These are phyloP conservation scores for Corallochytrium limacisporum DNA, from an alignment of 78 protist genomes.

Conservation along the genomic window DNA sequence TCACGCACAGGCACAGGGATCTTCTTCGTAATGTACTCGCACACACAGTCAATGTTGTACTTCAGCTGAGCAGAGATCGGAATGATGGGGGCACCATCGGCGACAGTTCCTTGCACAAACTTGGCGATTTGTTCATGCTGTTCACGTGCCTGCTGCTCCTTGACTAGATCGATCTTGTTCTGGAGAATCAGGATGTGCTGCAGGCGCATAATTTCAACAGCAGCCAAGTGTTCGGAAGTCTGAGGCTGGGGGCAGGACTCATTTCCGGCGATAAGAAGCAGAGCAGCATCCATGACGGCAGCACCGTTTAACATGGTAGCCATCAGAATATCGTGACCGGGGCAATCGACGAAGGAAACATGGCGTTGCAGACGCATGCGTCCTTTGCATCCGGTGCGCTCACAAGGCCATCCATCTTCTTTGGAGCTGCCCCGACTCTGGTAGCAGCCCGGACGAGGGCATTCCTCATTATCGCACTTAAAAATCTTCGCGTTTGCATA, in stretches of 20 bases:
- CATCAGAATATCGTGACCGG: slow-evolving; percentile 99
- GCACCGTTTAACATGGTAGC: slow-evolving; percentile 99
- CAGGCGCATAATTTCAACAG: slow-evolving; percentile 97
- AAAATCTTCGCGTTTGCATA: slow-evolving; percentile 99
- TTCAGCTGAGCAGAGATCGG: slow-evolving; percentile 98
- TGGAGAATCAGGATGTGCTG: slow-evolving; percentile 94
- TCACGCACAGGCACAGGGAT: slow-evolving; percentile 95
- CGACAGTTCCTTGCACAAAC: slow-evolving; percentile 90
- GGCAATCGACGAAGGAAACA: slow-evolving; percentile 24
- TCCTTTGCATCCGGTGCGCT: slow-evolving; percentile 63
- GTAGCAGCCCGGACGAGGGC: slow-evolving; percentile 87
- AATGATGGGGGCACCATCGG: slow-evolving; percentile 93
- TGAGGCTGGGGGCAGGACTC: slow-evolving; percentile 99
- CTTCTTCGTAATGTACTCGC: slow-evolving; percentile 74
- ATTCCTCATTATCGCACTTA: slow-evolving; percentile 61
- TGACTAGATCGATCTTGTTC: slow-evolving; percentile 98
- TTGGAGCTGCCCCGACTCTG: slow-evolving; percentile 39
- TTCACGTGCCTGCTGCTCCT: slow-evolving; percentile 61
- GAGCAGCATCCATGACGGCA: slow-evolving; percentile 99
- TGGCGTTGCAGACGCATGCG: slow-evolving; percentile 31
- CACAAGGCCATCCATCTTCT: slow-evolving; percentile 52
- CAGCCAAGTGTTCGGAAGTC: slow-evolving; percentile 95
- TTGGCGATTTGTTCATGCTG: slow-evolving; percentile 77
- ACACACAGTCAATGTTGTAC: slow-evolving; percentile 94
- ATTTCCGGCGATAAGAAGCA: slow-evolving; percentile 96